Evolutionary conservation across 1,284 basidiomycete species (phyloP), one percentile per base, ranked within the genome.

Genomic region (Cryptococcus sp.): DNA sequence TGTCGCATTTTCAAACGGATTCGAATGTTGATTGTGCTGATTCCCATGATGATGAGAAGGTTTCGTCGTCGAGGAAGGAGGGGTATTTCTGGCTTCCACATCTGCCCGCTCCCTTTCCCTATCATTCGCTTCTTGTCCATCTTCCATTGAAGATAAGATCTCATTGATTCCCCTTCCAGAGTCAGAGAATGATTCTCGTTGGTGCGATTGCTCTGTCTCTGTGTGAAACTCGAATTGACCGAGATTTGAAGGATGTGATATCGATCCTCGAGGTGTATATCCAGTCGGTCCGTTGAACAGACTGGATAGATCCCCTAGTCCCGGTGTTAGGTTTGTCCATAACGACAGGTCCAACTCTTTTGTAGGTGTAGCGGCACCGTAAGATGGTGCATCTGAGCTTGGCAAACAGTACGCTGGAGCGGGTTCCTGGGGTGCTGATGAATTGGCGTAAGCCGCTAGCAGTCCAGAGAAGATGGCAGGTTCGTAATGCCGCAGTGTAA

Each of bases 261-360:
- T 57, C 5, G 56, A 48, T 2, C 57, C 49, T 3, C 57, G 53
- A 1, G 64, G 64, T 3, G 64, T 66, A 13, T 61, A 44, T 1
- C 59, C 63, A 0, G 44, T 36, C 4, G 37, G 31, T 6, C 49
- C 49, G n/a, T 44, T 44, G 58, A 60, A 23, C 55, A 63, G 4
- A 55, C 55, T 11, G 55, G 44, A 23, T 54, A 50, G 32, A 54
- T 64, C 49, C 42, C 50, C 13, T 23, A 36, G 37, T 46, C 71
- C 69, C 13, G 72, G 71, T 0, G 71, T 71, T 5, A 73, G 50
- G 2, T 69, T 72, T 33, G 67, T 73, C 71, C 71, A 74, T 35
- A 71, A 67, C 0, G 65, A 60, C 23, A 70, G 49, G 35, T 74
- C 72, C 0, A 59, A 47, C 49, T 74, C 70, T 36, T 63, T 65